phyloP scores from a whole-genome alignment of 441 rosid species.

The Geranium incanum region DNA sequence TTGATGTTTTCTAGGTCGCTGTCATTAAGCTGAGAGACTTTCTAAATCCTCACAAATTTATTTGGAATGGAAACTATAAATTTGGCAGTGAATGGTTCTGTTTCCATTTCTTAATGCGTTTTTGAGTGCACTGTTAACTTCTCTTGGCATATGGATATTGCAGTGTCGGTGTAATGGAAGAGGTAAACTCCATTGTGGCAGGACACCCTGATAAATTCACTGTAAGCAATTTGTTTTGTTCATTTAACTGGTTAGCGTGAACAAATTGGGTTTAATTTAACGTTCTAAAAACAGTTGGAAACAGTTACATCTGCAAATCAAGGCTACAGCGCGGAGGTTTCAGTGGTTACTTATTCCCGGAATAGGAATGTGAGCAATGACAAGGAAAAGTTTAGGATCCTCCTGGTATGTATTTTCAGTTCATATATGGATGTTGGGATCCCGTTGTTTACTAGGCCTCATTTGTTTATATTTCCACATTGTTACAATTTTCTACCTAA shows the following conservation, averaged over 20 bases:
- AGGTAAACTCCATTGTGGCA: slow-evolving; percentile 58
- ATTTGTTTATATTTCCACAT: not conserved
- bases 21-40: not conserved
- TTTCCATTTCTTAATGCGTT: not conserved
- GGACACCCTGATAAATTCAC: slow-evolving; percentile 84
- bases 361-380: slow-evolving; percentile 40
- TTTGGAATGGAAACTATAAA: not conserved
- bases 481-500: not conserved
- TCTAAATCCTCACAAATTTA: not conserved
- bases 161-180: slow-evolving; percentile 72
- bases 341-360: slow-evolving; percentile 62
- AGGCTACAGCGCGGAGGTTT: slow-evolving; percentile 67
- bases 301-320: slow-evolving; percentile 49
- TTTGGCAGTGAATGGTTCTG: not conserved
- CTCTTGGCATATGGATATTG: slow-evolving; percentile 18
- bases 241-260: not conserved
- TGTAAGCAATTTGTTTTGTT: slow-evolving; percentile 33
- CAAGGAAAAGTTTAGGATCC: slow-evolving; percentile 73
- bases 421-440: slow-evolving; percentile 7
- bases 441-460: slow-evolving; percentile 7
- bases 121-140: not conserved
- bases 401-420: slow-evolving; percentile 61
- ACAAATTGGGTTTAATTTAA: slow-evolving; percentile 11
- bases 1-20: not conserved
- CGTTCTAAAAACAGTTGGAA: slow-evolving; percentile 43